These are phyloP conservation scores for Trametes coccinea DNA, from an alignment of 768 basidiomycete species.

Conservation along the genomic window DNA sequence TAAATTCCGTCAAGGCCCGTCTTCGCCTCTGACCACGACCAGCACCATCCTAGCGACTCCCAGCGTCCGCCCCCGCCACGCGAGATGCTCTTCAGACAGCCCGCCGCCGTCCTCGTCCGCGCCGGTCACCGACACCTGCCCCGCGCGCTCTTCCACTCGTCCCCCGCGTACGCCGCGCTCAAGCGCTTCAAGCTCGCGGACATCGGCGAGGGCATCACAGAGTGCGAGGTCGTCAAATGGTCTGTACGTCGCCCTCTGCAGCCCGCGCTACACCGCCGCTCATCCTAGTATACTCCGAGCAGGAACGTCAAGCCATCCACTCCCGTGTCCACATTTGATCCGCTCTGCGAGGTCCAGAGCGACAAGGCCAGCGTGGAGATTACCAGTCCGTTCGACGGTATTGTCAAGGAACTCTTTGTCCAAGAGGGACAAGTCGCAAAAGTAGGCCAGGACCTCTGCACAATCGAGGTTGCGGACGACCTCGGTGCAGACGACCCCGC, in stretches of 20 bases:
- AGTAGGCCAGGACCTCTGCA: slow-evolving; percentile 75
- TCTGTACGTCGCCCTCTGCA: slow-evolving; percentile 13
- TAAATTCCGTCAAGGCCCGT: neutral
- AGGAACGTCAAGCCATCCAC: slow-evolving; percentile 65
- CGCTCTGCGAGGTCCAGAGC: slow-evolving; percentile 82
- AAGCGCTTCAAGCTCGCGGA: slow-evolving; percentile 78
- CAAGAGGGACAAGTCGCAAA: slow-evolving; percentile 83
- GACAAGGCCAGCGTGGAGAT: slow-evolving; percentile 93
- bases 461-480: slow-evolving; percentile 80
- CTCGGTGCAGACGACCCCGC: slow-evolving; percentile 20
- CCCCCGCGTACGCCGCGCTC: slow-evolving; percentile 34
- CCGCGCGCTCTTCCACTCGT: slow-evolving; percentile 39
- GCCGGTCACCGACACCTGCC: slow-evolving; percentile 1
- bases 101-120: neutral
- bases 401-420: slow-evolving; percentile 70
- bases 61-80: neutral
- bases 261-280: neutral
- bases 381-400: slow-evolving; percentile 81
- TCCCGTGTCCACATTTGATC: slow-evolving; percentile 62
- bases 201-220: slow-evolving; percentile 90
- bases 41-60: neutral
- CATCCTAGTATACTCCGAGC: neutral
- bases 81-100: slow-evolving; percentile 15
- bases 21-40: neutral
- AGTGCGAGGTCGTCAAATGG: slow-evolving; percentile 90